Conservation (phyloP, 2,329 filamentous ascomycete genomes). For the Rachicladosporium sp. region DNA sequence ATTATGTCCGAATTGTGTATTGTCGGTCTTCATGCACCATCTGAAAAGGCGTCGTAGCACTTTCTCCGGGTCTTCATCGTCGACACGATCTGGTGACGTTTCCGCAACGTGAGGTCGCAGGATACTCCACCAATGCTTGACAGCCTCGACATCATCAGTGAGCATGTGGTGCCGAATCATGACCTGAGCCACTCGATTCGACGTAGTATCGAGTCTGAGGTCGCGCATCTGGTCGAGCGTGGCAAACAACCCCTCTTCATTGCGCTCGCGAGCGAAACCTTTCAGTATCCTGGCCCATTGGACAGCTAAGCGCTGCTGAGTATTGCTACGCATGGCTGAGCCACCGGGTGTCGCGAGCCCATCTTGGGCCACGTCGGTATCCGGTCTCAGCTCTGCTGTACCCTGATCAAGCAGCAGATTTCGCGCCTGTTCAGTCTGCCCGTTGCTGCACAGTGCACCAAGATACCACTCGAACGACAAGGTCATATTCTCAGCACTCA, state of each 20-base stretch:
- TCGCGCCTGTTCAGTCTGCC: no score
- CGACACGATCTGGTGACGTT: no score
- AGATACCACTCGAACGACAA: no score
- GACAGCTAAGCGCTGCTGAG: background rate
- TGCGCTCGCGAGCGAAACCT: constrained; percentile 50
- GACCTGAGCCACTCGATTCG: no score
- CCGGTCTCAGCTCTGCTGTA: background rate
- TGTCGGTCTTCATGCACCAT: constrained; percentile 31
- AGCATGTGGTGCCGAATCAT: constrained; percentile 47
- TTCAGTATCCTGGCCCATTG: constrained; percentile 25
- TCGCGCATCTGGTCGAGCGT: constrained; percentile 42
- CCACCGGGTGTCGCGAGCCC: background rate
- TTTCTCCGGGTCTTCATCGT: no score
- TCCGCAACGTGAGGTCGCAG: no score
- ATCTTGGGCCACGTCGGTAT: background rate
- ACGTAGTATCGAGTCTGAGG: background rate
- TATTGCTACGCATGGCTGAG: background rate
- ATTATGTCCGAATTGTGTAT: constrained; percentile 49
- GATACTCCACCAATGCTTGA: constrained; percentile 48
- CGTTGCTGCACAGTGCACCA: no score
- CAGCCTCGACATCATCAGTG: constrained; percentile 44
- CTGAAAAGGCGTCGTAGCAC: constrained; percentile 6
- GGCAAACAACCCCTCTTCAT: constrained; percentile 45
- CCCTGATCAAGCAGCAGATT: no score
- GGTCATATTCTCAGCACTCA: no score